phyloP scores from a whole-genome alignment of 306 rosid species.

The Geum urbanum region DNA sequence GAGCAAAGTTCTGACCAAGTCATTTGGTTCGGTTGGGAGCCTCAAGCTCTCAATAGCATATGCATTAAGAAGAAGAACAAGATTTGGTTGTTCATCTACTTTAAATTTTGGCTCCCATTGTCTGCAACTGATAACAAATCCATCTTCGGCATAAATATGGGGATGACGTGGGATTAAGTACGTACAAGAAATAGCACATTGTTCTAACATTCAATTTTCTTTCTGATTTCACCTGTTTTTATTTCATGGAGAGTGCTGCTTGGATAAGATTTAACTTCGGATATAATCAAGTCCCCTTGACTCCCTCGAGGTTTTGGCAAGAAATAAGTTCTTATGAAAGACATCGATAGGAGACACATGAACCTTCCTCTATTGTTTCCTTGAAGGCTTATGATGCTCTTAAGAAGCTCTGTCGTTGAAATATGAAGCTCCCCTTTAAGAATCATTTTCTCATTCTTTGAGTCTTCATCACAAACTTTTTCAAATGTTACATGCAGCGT shows the following conservation, averaged over 20 bases:
- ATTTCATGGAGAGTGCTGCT: constrained; percentile 24
- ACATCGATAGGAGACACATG: constrained; percentile 17
- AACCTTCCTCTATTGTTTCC: constrained; percentile 28
- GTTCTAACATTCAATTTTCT: background rate
- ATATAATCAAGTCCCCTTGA: constrained; percentile 2
- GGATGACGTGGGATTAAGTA: background rate
- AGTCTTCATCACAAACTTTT: constrained; percentile 18
- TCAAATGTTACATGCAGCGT: constrained; percentile 28
- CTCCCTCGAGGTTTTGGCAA: constrained; percentile 23
- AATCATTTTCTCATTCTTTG: constrained; percentile 4
- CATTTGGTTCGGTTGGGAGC: constrained; percentile 34
- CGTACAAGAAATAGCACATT: background rate
- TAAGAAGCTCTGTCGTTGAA: constrained; percentile 26
- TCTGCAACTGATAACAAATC: constrained; percentile 26
- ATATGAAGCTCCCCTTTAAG: constrained; percentile 31
- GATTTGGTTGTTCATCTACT: constrained; percentile 19
- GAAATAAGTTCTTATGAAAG: constrained; percentile 30
- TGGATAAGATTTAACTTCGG: constrained; percentile 15
- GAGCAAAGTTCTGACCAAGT: constrained; percentile 30
- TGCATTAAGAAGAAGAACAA: constrained; percentile 37
- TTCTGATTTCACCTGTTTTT: constrained; percentile 20
- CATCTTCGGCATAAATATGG: constrained; percentile 28
- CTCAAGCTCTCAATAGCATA: constrained; percentile 32
- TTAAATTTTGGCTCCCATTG: constrained; percentile 14
- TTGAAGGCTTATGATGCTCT: constrained; percentile 27